These are phyloP conservation scores for Beauveria sp. DNA, from an alignment of 2,329 filamentous ascomycete genomes.

Conservation along the genomic window DNA sequence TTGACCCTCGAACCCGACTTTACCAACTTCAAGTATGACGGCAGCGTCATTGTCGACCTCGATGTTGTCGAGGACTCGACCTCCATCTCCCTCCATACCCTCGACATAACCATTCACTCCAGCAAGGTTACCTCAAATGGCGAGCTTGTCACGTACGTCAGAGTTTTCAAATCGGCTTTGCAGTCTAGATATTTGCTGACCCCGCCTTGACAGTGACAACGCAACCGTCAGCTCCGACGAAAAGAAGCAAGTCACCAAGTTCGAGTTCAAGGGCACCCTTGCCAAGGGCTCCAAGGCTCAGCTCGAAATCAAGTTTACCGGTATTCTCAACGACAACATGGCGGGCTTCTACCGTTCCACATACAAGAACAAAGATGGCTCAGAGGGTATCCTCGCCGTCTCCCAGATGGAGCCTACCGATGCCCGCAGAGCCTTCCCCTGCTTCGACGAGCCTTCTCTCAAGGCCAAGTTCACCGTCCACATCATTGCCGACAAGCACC, in stretches of 20 bases:
- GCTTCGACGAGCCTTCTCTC: constrained; percentile 90
- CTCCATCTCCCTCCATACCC: constrained; percentile 79
- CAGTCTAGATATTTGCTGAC: not conserved
- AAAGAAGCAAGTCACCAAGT: constrained; percentile 70
- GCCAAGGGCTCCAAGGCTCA: constrained; percentile 67
- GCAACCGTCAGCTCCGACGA: constrained; percentile 67
- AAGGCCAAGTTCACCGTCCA: constrained; percentile 92
- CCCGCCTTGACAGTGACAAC: constrained; percentile 12
- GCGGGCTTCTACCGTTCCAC: constrained; percentile 95
- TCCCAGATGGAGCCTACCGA: constrained; percentile 97
- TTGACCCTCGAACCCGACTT: constrained; percentile 88
- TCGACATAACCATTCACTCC: constrained; percentile 77
- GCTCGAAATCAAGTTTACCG: constrained; percentile 57
- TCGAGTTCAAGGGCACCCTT: constrained; percentile 68
- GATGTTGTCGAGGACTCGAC: constrained; percentile 78
- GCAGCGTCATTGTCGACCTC: constrained; percentile 76
- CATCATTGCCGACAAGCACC: constrained; percentile 77
- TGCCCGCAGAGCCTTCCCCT: constrained; percentile 85
- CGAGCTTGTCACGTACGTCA: constrained; percentile 37
- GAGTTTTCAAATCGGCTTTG: constrained; percentile 13
- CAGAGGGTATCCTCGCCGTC: constrained; percentile 74
- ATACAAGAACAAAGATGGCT: constrained; percentile 76
- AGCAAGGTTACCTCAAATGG: constrained; percentile 39
- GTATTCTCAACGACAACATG: constrained; percentile 86
- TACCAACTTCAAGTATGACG: constrained; percentile 77